Evolutionary conservation across 805 yeast species (phyloP).

Genomic region (Schizosaccharomyces octosporus): DNA sequence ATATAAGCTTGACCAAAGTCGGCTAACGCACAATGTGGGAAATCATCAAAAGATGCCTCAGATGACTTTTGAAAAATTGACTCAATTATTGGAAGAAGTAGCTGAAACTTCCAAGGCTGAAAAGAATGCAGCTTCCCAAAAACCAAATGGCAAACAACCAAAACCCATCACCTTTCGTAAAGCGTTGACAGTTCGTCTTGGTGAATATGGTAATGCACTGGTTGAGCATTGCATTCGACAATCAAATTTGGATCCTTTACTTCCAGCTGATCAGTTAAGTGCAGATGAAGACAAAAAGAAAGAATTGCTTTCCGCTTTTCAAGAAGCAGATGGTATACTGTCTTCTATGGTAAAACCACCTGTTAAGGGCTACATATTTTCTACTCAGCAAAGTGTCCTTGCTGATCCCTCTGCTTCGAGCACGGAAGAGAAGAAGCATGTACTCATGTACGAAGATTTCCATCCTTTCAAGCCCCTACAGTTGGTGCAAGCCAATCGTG

Average conservation of each 20-base stretch:
- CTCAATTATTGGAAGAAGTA: not conserved
- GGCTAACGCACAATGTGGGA: slow-evolving; percentile 15
- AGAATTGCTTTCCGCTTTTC: not conserved
- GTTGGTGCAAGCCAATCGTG: slow-evolving; percentile 10
- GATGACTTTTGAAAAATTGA: slow-evolving; percentile 4
- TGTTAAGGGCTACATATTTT: slow-evolving; percentile 35
- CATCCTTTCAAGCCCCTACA: slow-evolving; percentile 37
- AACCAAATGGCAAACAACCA: slow-evolving; percentile 2
- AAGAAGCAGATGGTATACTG: not conserved
- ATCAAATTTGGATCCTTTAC: not conserved
- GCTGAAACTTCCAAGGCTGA: not conserved
- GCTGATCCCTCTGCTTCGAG: slow-evolving; percentile 17
- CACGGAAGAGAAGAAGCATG: slow-evolving; percentile 15
- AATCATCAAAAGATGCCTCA: slow-evolving; percentile 22
- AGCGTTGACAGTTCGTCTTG: not conserved
- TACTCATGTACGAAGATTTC: slow-evolving; percentile 35
- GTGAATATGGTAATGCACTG: not conserved
- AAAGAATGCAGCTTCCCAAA: not conserved
- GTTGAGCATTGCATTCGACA: slow-evolving; percentile 1
- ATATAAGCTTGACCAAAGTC: slow-evolving; percentile 19
- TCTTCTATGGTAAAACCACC: slow-evolving; percentile 11
- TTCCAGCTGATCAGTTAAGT: not conserved
- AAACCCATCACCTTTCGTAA: not conserved
- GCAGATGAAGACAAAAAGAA: not conserved
- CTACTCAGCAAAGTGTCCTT: slow-evolving; percentile 19